Evolutionary conservation across 805 yeast species (phyloP).

Genomic region (Candida patagonica): DNA sequence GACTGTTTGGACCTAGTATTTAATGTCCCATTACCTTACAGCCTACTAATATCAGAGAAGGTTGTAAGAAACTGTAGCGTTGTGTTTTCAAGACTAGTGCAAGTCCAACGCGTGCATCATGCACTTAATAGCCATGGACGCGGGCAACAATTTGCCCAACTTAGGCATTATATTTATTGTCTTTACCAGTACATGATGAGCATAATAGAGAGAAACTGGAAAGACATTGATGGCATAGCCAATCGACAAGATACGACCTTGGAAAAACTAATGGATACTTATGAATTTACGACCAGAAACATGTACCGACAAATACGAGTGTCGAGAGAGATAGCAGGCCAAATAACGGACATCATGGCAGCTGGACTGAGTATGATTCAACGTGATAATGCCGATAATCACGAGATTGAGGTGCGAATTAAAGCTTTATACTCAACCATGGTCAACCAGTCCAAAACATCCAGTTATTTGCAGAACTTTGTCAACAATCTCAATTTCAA

Average conservation of each 20-base stretch:
- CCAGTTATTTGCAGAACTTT: background rate
- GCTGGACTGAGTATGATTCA: background rate
- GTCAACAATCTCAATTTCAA: slow-evolving; percentile 3
- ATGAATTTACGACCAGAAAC: background rate
- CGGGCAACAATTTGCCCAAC: background rate
- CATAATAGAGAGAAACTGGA: background rate
- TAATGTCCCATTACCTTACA: slow-evolving; percentile 9
- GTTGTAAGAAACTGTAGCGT: slow-evolving; percentile 1
- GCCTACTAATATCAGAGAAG: slow-evolving; percentile 4
- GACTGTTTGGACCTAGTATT: slow-evolving; percentile 5
- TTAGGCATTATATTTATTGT: background rate
- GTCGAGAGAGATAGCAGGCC: background rate
- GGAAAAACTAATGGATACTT: background rate
- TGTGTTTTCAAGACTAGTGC: slow-evolving; percentile 6
- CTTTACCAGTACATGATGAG: background rate
- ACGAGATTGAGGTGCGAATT: no score
- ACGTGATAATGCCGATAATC: no score
- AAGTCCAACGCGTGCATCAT: background rate
- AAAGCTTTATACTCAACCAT: no score
- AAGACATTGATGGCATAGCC: background rate
- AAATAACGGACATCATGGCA: background rate
- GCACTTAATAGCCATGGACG: background rate
- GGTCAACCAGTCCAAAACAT: no score
- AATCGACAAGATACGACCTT: background rate
- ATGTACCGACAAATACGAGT: background rate